phyloP scores from a whole-genome alignment of 1,284 basidiomycete species.

The Porodaedalea pini region DNA sequence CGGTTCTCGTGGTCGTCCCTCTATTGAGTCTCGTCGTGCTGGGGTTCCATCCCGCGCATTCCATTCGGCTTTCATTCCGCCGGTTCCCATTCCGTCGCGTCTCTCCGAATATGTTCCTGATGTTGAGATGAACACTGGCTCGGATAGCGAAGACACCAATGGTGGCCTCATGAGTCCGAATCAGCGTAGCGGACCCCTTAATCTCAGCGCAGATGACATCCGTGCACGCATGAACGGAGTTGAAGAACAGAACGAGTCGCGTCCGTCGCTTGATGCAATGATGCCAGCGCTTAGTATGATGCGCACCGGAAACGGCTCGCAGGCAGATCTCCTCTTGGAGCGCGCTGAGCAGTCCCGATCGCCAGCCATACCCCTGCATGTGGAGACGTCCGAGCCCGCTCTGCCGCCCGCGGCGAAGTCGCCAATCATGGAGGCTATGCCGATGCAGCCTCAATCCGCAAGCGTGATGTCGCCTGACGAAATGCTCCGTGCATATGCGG shows the following conservation, averaged over 20 bases:
- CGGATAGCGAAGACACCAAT: slow-evolving; percentile 34
- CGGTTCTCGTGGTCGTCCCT: slow-evolving; percentile 37
- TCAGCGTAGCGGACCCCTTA: slow-evolving; percentile 63
- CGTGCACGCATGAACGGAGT: slow-evolving; percentile 34
- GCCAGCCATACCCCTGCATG: slow-evolving; percentile 39
- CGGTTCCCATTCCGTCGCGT: slow-evolving; percentile 38
- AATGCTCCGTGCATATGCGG: slow-evolving; percentile 72
- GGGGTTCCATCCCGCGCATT: slow-evolving; percentile 49
- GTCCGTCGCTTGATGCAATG: slow-evolving; percentile 48
- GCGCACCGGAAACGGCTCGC: slow-evolving; percentile 41
- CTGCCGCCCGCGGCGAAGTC: slow-evolving; percentile 34
- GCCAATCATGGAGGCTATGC: slow-evolving; percentile 40
- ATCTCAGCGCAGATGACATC: slow-evolving; percentile 68
- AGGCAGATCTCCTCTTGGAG: slow-evolving; percentile 30
- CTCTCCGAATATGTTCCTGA: slow-evolving; percentile 26
- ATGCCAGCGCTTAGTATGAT: slow-evolving; percentile 66
- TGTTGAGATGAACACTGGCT: slow-evolving; percentile 35
- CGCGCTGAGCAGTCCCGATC: background rate
- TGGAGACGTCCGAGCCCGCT: slow-evolving; percentile 32
- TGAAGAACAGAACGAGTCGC: slow-evolving; percentile 23
- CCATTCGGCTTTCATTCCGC: slow-evolving; percentile 52
- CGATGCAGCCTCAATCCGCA: slow-evolving; percentile 43
- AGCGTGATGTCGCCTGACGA: slow-evolving; percentile 56
- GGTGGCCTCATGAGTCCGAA: slow-evolving; percentile 52
- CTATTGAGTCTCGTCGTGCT: slow-evolving; percentile 51